A percentile compares a stretch with the other conserved stretches of the same genome.
phyloP scores from a whole-genome alignment of 495 filamentous ascomycete genomes.

The Cercophora samala region DNA sequence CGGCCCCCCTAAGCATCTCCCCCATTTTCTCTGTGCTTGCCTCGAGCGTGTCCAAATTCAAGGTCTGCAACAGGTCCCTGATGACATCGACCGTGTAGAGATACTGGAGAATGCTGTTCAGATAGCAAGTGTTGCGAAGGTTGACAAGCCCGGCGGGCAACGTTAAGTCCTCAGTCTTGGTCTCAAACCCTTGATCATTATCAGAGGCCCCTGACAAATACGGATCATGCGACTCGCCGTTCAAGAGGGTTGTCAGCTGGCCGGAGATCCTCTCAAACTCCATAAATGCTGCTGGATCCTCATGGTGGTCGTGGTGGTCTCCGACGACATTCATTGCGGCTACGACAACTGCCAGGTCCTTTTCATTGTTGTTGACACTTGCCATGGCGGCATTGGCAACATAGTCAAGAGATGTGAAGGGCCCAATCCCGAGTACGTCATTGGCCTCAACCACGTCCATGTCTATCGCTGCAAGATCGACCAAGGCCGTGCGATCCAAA shows the following conservation, averaged over 20 bases:
- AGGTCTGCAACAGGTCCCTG: slow-evolving; percentile 69
- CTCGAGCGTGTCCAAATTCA: slow-evolving; percentile 54
- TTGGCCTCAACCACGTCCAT: slow-evolving; percentile 18
- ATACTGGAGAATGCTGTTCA: slow-evolving; percentile 95
- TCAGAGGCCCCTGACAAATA: too few relatives aligned
- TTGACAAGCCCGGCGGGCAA: slow-evolving; percentile 85
- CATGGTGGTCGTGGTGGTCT: too few relatives aligned
- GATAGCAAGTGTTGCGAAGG: slow-evolving; percentile 95
- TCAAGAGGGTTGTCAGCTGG: too few relatives aligned
- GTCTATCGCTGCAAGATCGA: neutral
- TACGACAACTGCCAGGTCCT: neutral
- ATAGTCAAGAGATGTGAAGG: neutral
- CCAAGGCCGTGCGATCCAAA: neutral
- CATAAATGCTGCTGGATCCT: too few relatives aligned
- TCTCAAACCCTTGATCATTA: too few relatives aligned
- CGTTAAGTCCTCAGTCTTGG: slow-evolving; percentile 23
- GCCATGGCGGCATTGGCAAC: neutral
- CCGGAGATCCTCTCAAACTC: neutral
- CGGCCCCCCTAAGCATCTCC: neutral
- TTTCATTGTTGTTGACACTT: neutral
- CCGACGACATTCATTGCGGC: neutral
- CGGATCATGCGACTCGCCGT: too few relatives aligned
- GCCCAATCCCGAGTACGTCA: neutral
- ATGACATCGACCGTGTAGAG: slow-evolving; percentile 85
- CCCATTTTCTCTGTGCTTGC: neutral